Percentiles rank a stretch among this genome's conserved stretches.
Evolutionary conservation across 2,329 filamentous ascomycete genomes (phyloP).

Genomic region (Juglanconis sp.): DNA sequence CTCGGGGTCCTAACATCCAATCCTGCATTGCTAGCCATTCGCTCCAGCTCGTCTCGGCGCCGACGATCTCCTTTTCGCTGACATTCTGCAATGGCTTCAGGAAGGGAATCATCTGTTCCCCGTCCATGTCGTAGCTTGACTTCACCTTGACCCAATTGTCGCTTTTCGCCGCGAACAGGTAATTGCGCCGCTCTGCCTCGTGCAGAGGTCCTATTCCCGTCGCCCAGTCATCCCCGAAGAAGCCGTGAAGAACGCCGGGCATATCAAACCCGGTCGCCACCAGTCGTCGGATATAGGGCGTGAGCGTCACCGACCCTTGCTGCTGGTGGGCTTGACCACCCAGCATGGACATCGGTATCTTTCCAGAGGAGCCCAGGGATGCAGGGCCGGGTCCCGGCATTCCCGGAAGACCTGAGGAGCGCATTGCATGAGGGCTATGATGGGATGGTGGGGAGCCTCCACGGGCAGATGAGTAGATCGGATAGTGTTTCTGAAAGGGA

Average conservation of each 20-base stretch:
- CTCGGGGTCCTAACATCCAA: constrained; percentile 91
- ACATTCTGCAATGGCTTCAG: constrained; percentile 76
- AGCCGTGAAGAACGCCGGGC: constrained; percentile 82
- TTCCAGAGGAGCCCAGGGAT: constrained; percentile 2
- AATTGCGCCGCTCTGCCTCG: constrained; percentile 88
- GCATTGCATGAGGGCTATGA: constrained; percentile 26
- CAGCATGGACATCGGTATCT: constrained; percentile 6
- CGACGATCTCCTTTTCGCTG: constrained; percentile 74
- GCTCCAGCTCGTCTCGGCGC: constrained; percentile 83
- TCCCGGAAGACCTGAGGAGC: constrained; percentile 31
- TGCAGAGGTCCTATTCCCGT: constrained; percentile 77
- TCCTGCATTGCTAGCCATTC: constrained; percentile 96
- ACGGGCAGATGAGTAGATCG: constrained; percentile 38
- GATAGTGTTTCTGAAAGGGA: constrained; percentile 70
- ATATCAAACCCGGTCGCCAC: constrained; percentile 90
- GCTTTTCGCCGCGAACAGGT: constrained; percentile 91
- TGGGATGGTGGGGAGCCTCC: constrained; percentile 32
- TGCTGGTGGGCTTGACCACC: constrained; percentile 17
- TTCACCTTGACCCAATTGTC: constrained; percentile 88
- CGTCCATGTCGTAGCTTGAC: constrained; percentile 81
- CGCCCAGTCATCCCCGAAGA: constrained; percentile 93
- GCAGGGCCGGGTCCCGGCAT: constrained; percentile 17
- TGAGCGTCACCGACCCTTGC: constrained; percentile 57
- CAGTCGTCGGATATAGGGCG: constrained; percentile 86
- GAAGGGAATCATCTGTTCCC: constrained; percentile 82